Percentiles rank a stretch among this genome's conserved stretches.
Conservation (phyloP, 192 early-diverging fungal species). For the Pilaira anomala region DNA sequence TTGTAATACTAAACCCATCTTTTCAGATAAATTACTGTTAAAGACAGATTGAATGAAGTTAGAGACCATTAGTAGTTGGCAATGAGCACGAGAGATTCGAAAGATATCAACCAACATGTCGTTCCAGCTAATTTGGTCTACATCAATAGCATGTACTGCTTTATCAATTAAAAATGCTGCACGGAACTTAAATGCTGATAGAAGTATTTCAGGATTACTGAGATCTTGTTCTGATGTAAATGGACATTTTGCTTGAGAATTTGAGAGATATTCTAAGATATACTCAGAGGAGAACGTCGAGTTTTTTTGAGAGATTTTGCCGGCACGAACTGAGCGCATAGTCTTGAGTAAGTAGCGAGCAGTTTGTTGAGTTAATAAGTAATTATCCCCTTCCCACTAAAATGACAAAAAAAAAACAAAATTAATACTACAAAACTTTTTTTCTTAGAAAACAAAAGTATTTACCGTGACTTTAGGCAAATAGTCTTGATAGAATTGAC, state of each 20-base stretch:
- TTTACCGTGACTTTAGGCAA: constrained; percentile 64
- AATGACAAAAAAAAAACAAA: neutral
- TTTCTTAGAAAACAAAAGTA: neutral
- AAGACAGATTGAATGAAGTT: constrained; percentile 67
- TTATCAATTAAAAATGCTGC: constrained; percentile 62
- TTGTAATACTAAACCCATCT: constrained; percentile 40
- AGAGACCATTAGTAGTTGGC: constrained; percentile 67
- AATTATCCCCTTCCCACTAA: constrained; percentile 81
- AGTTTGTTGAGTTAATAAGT: constrained; percentile 83
- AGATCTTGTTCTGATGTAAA: constrained; percentile 44
- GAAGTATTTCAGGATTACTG: constrained; percentile 53
- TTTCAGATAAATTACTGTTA: constrained; percentile 31
- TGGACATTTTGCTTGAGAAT: constrained; percentile 51
- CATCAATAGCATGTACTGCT: constrained; percentile 57
- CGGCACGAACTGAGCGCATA: constrained; percentile 47
- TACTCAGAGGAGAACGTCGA: constrained; percentile 39
- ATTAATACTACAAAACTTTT: neutral
- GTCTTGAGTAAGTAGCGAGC: constrained; percentile 77
- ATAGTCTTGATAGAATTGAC: constrained; percentile 63
- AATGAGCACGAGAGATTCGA: constrained; percentile 71
- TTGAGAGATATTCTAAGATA: constrained; percentile 44
- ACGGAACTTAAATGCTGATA: constrained; percentile 64
- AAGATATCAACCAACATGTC: constrained; percentile 71
- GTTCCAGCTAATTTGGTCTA: constrained; percentile 62
- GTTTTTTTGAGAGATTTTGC: constrained; percentile 36